These are phyloP conservation scores for Crithidia thermophila DNA, from an alignment of 208 protist genomes.

Conservation along the genomic window DNA sequence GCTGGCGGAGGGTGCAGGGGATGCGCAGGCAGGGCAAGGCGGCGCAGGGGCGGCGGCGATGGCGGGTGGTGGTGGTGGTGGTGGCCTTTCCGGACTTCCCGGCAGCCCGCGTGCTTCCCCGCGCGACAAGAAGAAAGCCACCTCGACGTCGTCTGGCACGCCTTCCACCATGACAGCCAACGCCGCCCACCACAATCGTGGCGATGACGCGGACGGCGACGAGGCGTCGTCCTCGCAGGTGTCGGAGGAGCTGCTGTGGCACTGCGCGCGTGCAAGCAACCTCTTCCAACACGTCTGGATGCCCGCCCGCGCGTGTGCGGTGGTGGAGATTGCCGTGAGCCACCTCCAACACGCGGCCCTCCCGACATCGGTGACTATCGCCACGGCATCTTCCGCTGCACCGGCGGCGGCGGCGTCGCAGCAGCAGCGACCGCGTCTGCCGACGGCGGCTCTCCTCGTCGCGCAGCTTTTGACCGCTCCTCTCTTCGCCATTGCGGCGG, in stretches of 20 bases:
- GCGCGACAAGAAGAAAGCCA: constrained; percentile 12
- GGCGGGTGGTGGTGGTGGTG: background rate
- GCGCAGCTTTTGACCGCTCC: constrained; percentile 54
- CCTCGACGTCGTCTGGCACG: too few relatives aligned
- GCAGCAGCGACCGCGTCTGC: constrained; percentile 3
- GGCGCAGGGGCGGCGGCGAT: background rate
- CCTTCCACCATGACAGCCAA: too few relatives aligned
- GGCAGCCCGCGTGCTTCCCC: background rate
- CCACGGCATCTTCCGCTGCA: background rate
- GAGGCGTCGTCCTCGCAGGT: background rate
- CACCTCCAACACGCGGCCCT: constrained; percentile 16
- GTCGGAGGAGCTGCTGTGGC: constrained; percentile 22
- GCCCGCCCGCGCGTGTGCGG: constrained; percentile 7
- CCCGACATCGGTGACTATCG: background rate
- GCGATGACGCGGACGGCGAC: constrained; percentile 2
- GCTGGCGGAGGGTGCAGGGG: background rate
- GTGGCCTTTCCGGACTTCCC: too few relatives aligned
- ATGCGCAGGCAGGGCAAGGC: background rate
- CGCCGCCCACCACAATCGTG: background rate
- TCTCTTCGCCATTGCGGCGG: constrained; percentile 43
- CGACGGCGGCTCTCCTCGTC: constrained; percentile 19
- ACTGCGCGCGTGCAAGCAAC: constrained; percentile 23
- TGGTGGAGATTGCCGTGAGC: constrained; percentile 23
- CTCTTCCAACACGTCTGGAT: constrained; percentile 32
- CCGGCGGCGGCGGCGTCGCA: background rate